Percentiles rank a stretch among this genome's conserved stretches.
These are phyloP conservation scores for Cryptococcus sp. DNA, from an alignment of 1,284 basidiomycete genomes.

Conservation along the genomic window DNA sequence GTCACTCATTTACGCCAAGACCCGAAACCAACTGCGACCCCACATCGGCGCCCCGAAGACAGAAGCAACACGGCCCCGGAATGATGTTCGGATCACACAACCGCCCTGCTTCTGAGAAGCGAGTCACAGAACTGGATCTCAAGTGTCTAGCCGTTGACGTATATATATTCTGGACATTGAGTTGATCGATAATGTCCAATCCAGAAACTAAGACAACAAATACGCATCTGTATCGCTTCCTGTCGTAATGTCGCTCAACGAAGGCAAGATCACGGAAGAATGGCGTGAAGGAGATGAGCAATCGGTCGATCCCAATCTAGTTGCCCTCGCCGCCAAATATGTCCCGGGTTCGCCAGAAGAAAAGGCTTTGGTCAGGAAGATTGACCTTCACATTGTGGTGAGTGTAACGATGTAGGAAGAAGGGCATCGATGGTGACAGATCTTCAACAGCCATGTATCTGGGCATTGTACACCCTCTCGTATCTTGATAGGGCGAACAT, in stretches of 20 bases:
- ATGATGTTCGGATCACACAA: not conserved
- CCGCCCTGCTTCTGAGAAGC: too few relatives aligned
- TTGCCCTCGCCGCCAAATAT: conserved; percentile 40
- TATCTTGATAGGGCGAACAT: conserved; percentile 52
- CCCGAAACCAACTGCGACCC: not conserved
- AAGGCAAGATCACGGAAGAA: conserved; percentile 20
- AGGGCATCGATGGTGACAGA: too few relatives aligned
- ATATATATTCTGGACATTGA: too few relatives aligned
- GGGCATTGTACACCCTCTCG: conserved; percentile 49
- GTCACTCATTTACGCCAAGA: too few relatives aligned
- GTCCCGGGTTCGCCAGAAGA: conserved; percentile 45
- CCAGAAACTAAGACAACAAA: too few relatives aligned
- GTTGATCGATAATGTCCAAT: too few relatives aligned
- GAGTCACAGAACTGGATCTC: too few relatives aligned
- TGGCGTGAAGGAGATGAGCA: conserved; percentile 26
- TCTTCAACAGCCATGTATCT: conserved; percentile 34
- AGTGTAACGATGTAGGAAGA: too few relatives aligned
- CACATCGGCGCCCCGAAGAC: not conserved
- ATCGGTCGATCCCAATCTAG: conserved; percentile 10
- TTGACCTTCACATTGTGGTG: conserved; percentile 42
- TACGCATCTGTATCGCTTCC: too few relatives aligned
- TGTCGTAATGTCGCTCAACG: not conserved
- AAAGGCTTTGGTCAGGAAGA: conserved; percentile 42
- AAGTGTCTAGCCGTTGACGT: too few relatives aligned
- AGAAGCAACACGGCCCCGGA: not conserved